Evolutionary conservation across 2,329 filamentous ascomycete genomes (phyloP).

Genomic region (Nemania abortiva): DNA sequence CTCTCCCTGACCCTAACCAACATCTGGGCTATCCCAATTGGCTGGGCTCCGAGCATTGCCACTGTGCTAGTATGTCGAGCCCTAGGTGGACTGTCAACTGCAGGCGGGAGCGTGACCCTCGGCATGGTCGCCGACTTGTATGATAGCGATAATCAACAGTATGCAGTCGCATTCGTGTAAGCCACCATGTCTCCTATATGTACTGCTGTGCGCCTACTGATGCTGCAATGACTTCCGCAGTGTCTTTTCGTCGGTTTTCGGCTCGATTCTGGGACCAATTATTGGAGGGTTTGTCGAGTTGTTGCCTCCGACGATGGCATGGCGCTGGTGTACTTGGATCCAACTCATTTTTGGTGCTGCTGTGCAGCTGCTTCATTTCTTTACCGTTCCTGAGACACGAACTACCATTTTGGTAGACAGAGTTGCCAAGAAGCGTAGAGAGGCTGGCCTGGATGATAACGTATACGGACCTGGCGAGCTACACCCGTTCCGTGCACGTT

Average conservation of each 20-base stretch:
- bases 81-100: constrained; percentile 76
- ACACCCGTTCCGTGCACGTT: constrained; percentile 55
- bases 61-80: constrained; percentile 77
- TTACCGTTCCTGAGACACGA: constrained; percentile 82
- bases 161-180: constrained; percentile 77
- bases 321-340: constrained; percentile 82
- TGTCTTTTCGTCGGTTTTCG: constrained; percentile 83
- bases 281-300: constrained; percentile 81
- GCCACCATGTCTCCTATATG: constrained; percentile 16
- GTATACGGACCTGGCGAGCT: constrained; percentile 81
- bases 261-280: constrained; percentile 80
- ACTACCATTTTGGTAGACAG: constrained; percentile 81
- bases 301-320: constrained; percentile 63
- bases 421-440: constrained; percentile 80
- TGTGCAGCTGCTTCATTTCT: constrained; percentile 74
- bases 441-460: constrained; percentile 69
- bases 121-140: constrained; percentile 83
- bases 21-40: constrained; percentile 79
- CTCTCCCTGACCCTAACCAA: constrained; percentile 80
- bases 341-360: constrained; percentile 81
- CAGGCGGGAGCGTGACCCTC: constrained; percentile 78
- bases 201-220: not conserved
- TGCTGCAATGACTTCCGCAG: constrained; percentile 19
- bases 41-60: constrained; percentile 78
- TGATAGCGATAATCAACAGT: constrained; percentile 77